Conservation (phyloP, 176 grass and related monocot genomes). For the Rhynchospora pubera region DNA sequence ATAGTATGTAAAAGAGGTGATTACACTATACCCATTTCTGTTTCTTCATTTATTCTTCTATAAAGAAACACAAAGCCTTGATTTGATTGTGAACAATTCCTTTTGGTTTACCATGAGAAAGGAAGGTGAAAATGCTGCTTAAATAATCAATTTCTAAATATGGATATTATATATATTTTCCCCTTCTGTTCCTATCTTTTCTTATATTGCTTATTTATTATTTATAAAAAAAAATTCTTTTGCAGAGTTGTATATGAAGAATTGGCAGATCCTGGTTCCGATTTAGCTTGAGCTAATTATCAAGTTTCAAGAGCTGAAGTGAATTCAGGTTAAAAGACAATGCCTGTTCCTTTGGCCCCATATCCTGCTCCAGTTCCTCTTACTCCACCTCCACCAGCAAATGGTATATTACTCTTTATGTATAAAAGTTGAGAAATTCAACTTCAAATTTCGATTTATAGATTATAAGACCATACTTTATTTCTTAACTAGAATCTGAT, state of each 20-base stretch:
- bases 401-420: constrained; percentile 46
- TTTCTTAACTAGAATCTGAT: not conserved
- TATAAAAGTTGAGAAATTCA: not conserved
- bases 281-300: constrained; percentile 12
- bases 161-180: constrained; percentile 15
- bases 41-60: not conserved
- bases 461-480: not conserved
- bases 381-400: constrained; percentile 50
- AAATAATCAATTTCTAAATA: not conserved
- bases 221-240: not conserved
- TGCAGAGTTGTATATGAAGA: constrained; percentile 29
- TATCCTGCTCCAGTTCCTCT: constrained; percentile 72
- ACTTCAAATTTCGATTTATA: not conserved
- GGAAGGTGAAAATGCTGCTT: not conserved
- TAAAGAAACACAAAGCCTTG: not conserved
- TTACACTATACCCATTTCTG: not conserved
- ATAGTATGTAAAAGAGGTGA: constrained; percentile 18
- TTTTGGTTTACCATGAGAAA: not conserved
- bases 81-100: not conserved
- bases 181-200: constrained; percentile 13
- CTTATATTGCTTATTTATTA: not conserved
- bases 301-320: not conserved
- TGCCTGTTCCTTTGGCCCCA: constrained; percentile 93
- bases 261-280: constrained; percentile 14
- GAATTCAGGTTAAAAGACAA: constrained; percentile 48